Evolutionary conservation across 1,284 basidiomycete genomes (phyloP).

Genomic region (Nidula niveotomentosa): DNA sequence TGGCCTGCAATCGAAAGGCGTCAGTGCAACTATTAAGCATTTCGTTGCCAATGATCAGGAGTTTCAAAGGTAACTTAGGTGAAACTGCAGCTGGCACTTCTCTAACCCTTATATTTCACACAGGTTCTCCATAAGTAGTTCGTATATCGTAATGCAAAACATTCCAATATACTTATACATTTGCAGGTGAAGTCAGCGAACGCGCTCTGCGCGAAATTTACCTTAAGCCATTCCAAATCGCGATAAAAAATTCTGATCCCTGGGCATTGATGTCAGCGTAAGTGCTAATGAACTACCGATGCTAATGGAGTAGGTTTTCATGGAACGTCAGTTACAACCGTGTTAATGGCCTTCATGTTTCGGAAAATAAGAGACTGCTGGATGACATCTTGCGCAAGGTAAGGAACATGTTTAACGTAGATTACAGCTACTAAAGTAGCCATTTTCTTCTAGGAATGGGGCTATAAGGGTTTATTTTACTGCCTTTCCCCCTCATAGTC

Average conservation of each 20-base stretch:
- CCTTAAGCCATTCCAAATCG: slow-evolving; percentile 46
- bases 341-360: slow-evolving; percentile 49
- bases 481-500: too few relatives aligned
- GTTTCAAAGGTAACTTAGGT: slow-evolving; percentile 29
- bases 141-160: slow-evolving; percentile 13
- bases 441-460: slow-evolving; percentile 33
- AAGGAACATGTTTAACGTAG: not conserved
- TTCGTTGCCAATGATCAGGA: slow-evolving; percentile 54
- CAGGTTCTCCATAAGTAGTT: slow-evolving; percentile 52
- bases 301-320: not conserved
- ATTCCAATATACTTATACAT: not conserved
- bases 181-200: slow-evolving; percentile 45
- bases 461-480: slow-evolving; percentile 30
- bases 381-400: slow-evolving; percentile 45
- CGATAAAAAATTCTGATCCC: slow-evolving; percentile 40
- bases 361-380: slow-evolving; percentile 43
- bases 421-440: not conserved
- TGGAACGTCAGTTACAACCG: slow-evolving; percentile 42
- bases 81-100: too few relatives aligned
- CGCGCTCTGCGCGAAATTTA: slow-evolving; percentile 60
- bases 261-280: slow-evolving; percentile 46
- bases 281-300: slow-evolving; percentile 9
- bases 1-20: slow-evolving; percentile 50
- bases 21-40: slow-evolving; percentile 47
- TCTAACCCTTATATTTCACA: not conserved